These are phyloP conservation scores for Eruca vesicaria DNA, from an alignment of 441 rosid species.

Conservation along the genomic window DNA sequence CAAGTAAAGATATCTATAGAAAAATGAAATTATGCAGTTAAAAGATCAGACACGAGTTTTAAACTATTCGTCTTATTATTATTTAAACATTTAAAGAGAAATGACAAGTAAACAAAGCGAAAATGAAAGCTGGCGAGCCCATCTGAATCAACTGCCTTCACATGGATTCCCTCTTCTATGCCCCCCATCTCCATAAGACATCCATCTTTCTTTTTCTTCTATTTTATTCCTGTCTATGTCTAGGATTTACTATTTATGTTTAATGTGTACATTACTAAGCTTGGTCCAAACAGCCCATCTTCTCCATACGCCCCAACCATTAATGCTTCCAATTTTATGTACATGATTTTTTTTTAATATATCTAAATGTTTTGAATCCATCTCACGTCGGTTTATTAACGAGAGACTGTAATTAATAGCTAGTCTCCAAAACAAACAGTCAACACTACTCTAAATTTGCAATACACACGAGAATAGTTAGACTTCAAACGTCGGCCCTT, in stretches of 20 bases:
- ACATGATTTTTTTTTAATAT: neutral
- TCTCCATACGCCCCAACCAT: conserved; percentile 16
- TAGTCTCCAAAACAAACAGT: too few relatives aligned
- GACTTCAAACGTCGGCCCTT: too few relatives aligned
- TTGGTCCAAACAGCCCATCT: conserved; percentile 29
- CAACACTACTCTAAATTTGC: too few relatives aligned
- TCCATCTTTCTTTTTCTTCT: neutral
- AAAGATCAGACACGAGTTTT: neutral
- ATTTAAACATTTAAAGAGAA: neutral
- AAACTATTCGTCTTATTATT: neutral
- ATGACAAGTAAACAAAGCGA: neutral
- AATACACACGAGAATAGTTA: too few relatives aligned
- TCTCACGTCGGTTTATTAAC: too few relatives aligned
- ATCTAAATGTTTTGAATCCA: too few relatives aligned
- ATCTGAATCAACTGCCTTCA: conserved; percentile 33
- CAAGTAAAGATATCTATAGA: neutral
- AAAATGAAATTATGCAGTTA: neutral
- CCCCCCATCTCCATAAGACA: conserved; percentile 33
- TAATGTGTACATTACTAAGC: conserved; percentile 16
- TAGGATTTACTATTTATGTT: neutral
- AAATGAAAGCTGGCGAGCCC: conserved; percentile 39
- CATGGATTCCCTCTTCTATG: conserved; percentile 33
- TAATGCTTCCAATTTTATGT: conserved; percentile 13
- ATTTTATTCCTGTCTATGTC: conserved; percentile 10
- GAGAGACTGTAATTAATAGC: too few relatives aligned